A percentile compares a stretch with the other conserved stretches of the same genome.
Evolutionary conservation across 306 rosid species (phyloP).

Genomic region (Adenanthera pavonina): DNA sequence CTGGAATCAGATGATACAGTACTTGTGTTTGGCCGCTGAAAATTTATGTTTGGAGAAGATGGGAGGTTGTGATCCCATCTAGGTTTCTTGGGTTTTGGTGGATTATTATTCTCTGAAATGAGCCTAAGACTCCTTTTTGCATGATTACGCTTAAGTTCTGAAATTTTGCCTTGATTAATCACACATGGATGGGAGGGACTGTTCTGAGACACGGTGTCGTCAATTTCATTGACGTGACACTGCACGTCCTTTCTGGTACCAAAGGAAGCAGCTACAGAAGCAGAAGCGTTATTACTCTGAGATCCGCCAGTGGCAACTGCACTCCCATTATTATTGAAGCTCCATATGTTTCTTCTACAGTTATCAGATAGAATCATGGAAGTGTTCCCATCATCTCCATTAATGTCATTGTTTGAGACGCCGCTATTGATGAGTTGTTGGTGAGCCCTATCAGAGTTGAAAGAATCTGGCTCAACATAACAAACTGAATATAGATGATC

Average conservation of each 20-base stretch:
- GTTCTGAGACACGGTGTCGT: neutral
- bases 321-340: conserved; percentile 43
- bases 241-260: conserved; percentile 26
- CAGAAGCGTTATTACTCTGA: conserved; percentile 41
- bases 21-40: conserved; percentile 71
- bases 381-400: conserved; percentile 39
- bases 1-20: conserved; percentile 40
- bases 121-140: conserved; percentile 52
- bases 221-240: neutral
- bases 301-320: conserved; percentile 64
- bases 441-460: conserved; percentile 34
- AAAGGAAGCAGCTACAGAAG: neutral
- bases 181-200: neutral
- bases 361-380: conserved; percentile 60
- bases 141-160: neutral
- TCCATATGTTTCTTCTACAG: conserved; percentile 58
- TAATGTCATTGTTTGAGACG: conserved; percentile 17
- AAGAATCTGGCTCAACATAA: conserved; percentile 40
- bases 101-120: conserved; percentile 46
- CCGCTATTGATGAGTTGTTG: conserved; percentile 36
- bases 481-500: conserved; percentile 22
- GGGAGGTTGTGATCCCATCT: conserved; percentile 56
- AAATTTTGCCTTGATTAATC: too few species aligned
- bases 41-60: conserved; percentile 77
- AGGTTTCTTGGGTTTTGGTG: conserved; percentile 62